A percentile compares a stretch with the other conserved stretches of the same genome.
Evolutionary conservation across 805 yeast genomes (phyloP).

Genomic region (Pichia kluyveri): DNA sequence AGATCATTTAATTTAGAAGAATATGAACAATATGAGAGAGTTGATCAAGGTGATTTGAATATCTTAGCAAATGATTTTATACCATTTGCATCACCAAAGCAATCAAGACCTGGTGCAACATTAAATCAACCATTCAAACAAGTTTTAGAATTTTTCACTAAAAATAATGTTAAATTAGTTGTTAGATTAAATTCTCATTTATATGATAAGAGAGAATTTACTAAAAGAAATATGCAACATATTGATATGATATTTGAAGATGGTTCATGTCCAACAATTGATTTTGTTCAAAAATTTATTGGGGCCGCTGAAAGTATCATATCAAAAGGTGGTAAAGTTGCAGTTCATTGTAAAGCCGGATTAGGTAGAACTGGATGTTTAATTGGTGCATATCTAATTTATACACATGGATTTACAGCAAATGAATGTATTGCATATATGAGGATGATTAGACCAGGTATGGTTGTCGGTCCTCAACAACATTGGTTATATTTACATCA

Average conservation of each 20-base stretch:
- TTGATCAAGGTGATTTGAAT: conserved; percentile 95
- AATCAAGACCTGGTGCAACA: conserved; percentile 40
- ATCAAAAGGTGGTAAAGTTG: conserved; percentile 80
- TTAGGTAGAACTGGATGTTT: conserved; percentile 96
- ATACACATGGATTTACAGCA: conserved; percentile 95
- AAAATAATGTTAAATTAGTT: conserved; percentile 73
- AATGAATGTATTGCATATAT: conserved; percentile 93
- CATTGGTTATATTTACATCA: conserved; percentile 97
- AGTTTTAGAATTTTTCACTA: conserved; percentile 69
- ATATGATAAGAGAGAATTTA: conserved; percentile 79
- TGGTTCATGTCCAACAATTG: conserved; percentile 95
- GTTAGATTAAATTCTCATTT: conserved; percentile 88
- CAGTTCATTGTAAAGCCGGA: conserved; percentile 99
- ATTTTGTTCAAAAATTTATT: conserved; percentile 82
- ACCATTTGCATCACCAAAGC: conserved; percentile 96
- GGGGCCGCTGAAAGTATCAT: conserved; percentile 93
- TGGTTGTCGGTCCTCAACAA: conserved; percentile 99
- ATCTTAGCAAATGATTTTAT: conserved; percentile 86
- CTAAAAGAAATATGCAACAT: conserved; percentile 75
- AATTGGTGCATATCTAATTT: conserved; percentile 93
- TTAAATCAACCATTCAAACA: conserved; percentile 70
- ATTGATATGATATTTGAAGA: conserved; percentile 95
- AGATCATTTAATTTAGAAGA: conserved; percentile 85
- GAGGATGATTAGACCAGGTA: conserved; percentile 95
- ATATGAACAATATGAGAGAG: conserved; percentile 89